These are phyloP conservation scores for Carnegiea gigantea DNA, from an alignment of 179 eudicot species.

Conservation along the genomic window DNA sequence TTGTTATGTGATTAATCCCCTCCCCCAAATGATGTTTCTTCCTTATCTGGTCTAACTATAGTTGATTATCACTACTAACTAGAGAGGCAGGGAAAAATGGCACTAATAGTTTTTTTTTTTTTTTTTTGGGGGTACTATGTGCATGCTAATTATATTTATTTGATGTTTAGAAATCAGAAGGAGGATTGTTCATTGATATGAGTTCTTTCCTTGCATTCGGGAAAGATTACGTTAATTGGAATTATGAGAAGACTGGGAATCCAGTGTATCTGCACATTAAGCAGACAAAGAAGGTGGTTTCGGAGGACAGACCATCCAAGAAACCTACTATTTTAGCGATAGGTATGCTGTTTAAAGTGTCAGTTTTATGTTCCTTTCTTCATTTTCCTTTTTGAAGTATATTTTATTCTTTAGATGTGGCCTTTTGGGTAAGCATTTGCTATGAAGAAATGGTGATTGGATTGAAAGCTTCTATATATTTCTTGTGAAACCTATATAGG, in stretches of 20 bases:
- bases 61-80: too few relatives aligned
- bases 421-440: neutral
- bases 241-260: conserved; percentile 80
- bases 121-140: too few relatives aligned
- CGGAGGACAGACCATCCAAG: conserved; percentile 92
- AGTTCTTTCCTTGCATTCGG: conserved; percentile 89
- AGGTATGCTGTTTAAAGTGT: conserved; percentile 42
- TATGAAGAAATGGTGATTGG: neutral
- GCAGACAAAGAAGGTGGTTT: conserved; percentile 71
- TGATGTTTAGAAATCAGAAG: conserved; percentile 78
- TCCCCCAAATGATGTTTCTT: too few relatives aligned
- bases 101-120: too few relatives aligned
- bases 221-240: conserved; percentile 82
- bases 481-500: neutral
- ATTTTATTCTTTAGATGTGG: neutral
- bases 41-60: too few relatives aligned
- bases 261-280: conserved; percentile 88
- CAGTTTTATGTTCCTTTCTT: neutral
- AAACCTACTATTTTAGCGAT: conserved; percentile 96
- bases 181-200: conserved; percentile 91
- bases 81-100: too few relatives aligned
- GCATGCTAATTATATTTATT: neutral
- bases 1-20: neutral
- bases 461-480: neutral
- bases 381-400: neutral